Conservation (phyloP, 1,139 yeast genomes). For the Pichia sp. region DNA sequence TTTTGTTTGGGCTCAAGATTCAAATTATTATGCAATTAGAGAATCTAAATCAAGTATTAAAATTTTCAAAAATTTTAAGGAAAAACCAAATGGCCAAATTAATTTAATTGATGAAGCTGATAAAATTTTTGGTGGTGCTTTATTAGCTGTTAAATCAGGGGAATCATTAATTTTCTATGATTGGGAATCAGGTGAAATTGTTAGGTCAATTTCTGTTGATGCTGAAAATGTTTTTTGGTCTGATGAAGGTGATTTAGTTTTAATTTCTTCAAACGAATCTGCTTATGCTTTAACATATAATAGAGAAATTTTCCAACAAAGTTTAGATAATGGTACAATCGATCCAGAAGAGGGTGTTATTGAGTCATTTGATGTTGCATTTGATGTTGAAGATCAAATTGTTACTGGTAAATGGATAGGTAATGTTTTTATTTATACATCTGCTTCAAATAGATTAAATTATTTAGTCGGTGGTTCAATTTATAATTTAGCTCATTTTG, state of each 20-base stretch:
- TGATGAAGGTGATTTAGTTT: slow-evolving; percentile 83
- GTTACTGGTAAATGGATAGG: slow-evolving; percentile 95
- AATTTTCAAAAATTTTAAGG: slow-evolving; percentile 79
- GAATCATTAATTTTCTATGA: slow-evolving; percentile 85
- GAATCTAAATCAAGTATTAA: slow-evolving; percentile 62
- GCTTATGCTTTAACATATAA: slow-evolving; percentile 79
- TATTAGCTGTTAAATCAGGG: slow-evolving; percentile 75
- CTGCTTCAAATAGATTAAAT: slow-evolving; percentile 79
- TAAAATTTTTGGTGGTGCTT: slow-evolving; percentile 78
- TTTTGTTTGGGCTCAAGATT: slow-evolving; percentile 93
- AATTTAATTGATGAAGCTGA: slow-evolving; percentile 72
- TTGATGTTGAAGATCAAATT: slow-evolving; percentile 75
- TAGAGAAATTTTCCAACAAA: slow-evolving; percentile 59
- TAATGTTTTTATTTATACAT: slow-evolving; percentile 89
- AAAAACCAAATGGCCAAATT: slow-evolving; percentile 53
- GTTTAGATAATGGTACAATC: slow-evolving; percentile 49
- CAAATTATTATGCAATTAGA: slow-evolving; percentile 79
- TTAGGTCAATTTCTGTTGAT: slow-evolving; percentile 79
- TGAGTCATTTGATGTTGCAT: slow-evolving; percentile 74
- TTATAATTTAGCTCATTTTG: slow-evolving; percentile 89
- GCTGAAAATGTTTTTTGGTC: slow-evolving; percentile 86
- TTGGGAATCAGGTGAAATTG: slow-evolving; percentile 84
- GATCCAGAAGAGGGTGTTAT: slow-evolving; percentile 87
- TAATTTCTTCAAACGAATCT: slow-evolving; percentile 58
- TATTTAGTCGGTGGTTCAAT: slow-evolving; percentile 93